phyloP scores from a whole-genome alignment of 306 rosid genomes.

The Morella rubra region DNA sequence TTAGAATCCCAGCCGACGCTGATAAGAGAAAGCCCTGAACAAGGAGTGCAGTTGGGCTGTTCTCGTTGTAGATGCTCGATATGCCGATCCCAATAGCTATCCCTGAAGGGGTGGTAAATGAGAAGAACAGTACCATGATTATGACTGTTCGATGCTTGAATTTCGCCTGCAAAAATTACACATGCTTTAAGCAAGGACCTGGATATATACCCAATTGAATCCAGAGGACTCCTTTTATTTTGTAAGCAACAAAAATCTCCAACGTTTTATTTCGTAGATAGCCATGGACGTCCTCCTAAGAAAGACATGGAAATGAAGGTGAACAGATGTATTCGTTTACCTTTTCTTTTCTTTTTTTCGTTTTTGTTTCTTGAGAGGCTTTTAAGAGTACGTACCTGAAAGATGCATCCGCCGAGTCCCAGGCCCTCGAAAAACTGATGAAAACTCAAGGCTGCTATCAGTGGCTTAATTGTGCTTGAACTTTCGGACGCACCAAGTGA shows the following conservation, averaged over 20 bases:
- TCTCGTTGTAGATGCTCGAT: conserved; percentile 49
- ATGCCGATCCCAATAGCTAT: conserved; percentile 58
- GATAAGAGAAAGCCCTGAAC: conserved; percentile 61
- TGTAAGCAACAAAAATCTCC: too few relatives aligned
- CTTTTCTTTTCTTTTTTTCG: too few relatives aligned
- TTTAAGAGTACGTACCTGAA: conserved; percentile 39
- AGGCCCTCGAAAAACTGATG: conserved; percentile 66
- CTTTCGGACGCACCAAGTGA: conserved; percentile 58
- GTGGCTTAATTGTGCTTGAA: conserved; percentile 54
- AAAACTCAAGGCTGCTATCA: conserved; percentile 57
- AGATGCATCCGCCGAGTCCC: conserved; percentile 59
- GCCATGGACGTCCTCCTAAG: too few relatives aligned
- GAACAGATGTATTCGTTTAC: too few relatives aligned
- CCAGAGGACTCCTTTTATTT: too few relatives aligned
- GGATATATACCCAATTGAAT: too few relatives aligned
- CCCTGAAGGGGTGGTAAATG: conserved; percentile 66
- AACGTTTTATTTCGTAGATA: too few relatives aligned
- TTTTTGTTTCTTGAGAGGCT: too few relatives aligned
- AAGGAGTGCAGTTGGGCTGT: conserved; percentile 44
- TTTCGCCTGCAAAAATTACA: conserved; percentile 38
- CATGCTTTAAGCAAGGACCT: neutral
- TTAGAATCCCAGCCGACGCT: conserved; percentile 65
- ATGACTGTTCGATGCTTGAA: conserved; percentile 40
- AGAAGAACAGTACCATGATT: conserved; percentile 60
- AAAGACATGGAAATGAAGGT: too few relatives aligned